These are phyloP conservation scores for Quercus berberidifolia DNA, from an alignment of 306 rosid species.

Conservation along the genomic window DNA sequence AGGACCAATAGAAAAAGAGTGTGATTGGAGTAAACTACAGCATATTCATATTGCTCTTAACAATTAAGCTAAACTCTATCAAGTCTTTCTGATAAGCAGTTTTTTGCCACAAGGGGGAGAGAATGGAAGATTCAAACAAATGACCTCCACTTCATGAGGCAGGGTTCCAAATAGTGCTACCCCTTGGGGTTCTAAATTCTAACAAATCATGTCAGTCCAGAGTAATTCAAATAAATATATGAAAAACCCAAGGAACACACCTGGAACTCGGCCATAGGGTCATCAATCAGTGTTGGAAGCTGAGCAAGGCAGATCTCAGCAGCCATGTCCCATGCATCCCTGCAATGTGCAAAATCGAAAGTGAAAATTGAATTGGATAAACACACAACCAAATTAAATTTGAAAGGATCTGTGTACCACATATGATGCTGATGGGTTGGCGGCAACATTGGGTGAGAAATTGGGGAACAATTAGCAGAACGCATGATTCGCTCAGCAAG, in stretches of 20 bases:
- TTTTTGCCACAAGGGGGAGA: too few relatives aligned
- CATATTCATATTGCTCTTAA: neutral
- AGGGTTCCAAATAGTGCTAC: too few relatives aligned
- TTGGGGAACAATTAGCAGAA: constrained; percentile 95
- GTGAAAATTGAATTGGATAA: constrained; percentile 14
- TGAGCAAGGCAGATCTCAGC: constrained; percentile 99
- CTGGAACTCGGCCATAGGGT: constrained; percentile 85
- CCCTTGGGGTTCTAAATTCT: neutral
- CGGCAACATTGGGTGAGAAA: constrained; percentile 87
- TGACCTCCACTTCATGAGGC: too few relatives aligned
- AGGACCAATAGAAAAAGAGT: neutral
- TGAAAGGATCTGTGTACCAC: constrained; percentile 61
- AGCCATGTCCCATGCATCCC: constrained; percentile 99
- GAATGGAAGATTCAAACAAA: too few relatives aligned
- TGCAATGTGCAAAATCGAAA: constrained; percentile 34
- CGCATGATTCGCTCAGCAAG: constrained; percentile 99
- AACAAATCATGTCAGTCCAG: neutral
- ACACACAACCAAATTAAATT: constrained; percentile 13
- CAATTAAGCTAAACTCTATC: neutral
- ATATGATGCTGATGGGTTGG: constrained; percentile 99
- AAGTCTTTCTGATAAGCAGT: neutral
- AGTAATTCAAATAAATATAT: constrained; percentile 4
- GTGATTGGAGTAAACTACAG: neutral
- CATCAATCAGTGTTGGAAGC: constrained; percentile 83
- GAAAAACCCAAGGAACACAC: constrained; percentile 30